Base-by-base conservation (phyloP, 2,329 filamentous ascomycete genomes). In the Trichoderma cornu-damae region DNA sequence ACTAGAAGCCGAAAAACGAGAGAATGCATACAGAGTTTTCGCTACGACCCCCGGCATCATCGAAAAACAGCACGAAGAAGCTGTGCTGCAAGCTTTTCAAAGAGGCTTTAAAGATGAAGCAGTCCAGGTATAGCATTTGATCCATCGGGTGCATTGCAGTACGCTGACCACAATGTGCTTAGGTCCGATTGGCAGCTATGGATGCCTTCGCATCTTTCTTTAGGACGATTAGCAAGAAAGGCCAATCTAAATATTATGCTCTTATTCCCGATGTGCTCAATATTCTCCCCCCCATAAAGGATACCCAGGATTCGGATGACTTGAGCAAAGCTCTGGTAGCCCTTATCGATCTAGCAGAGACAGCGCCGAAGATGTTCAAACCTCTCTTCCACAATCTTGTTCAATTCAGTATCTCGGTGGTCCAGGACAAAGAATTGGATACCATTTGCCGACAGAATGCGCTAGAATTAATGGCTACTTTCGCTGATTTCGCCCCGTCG, bases 321-420 rank as follows among this genome's bases (percentile, higher is more conserved):
- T 83, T 99, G 14, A 93, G 90, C 63, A 91, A 91, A 69, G 92
- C 92, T 20, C 84, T 99, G 40, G 79, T 96, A 57, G 88, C 93
- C 22, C 81, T 99, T 47, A 96, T 99, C 66, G 94, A 97, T 63
- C 81, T 99, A 56, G 94, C 94, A 37, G 94, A 97, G 73, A 83
- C 88, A n/a, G 88, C 90, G 20, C 91, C 93, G 20, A 95, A 94
- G 75, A 97, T 97, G 92, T 99, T 99, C 77, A 96, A 94, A 75
- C 82, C 82, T 18, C 79, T 96, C n/a, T 99, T 99, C 77, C 87
- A 88, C 68, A 92, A 90, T 67, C 80, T 99, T 3, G 93, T 97
- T 51, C 86, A 89, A 65, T 96, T 99, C 74, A 93, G 88, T 70
- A 86, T 97, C 60, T 90, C 89, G 6, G 91, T 97, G 58, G 89